Evolutionary conservation across 2,329 filamentous ascomycete genomes (phyloP).

Genomic region (Epichloe sp.): DNA sequence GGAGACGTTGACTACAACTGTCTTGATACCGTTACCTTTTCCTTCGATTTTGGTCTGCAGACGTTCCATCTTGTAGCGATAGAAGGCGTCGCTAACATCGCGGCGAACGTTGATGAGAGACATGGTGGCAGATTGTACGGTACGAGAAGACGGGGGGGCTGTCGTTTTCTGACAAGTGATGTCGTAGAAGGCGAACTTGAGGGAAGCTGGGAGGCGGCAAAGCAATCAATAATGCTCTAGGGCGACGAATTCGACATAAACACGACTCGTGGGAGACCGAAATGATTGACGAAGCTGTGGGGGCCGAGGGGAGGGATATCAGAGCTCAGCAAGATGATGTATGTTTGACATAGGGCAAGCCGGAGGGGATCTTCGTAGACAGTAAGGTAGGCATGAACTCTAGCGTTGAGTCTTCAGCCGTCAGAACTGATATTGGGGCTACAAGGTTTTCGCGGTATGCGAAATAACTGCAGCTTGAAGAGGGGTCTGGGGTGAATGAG

Average conservation of each 20-base stretch:
- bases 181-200: not conserved
- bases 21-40: constrained; percentile 99
- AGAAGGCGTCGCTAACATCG: constrained; percentile 97
- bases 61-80: constrained; percentile 99
- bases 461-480: constrained; percentile 94
- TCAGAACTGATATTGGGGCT: constrained; percentile 79
- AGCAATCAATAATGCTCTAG: constrained; percentile 7
- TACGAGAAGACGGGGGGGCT: constrained; percentile 6
- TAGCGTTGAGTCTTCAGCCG: constrained; percentile 55
- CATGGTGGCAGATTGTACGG: constrained; percentile 51
- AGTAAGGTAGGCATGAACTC: constrained; percentile 47
- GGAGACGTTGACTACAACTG: constrained; percentile 88
- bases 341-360: constrained; percentile 43
- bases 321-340: constrained; percentile 40
- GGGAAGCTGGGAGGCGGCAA: constrained; percentile 8
- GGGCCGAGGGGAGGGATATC: constrained; percentile 31
- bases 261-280: constrained; percentile 8
- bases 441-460: constrained; percentile 89
- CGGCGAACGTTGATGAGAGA: constrained; percentile 96
- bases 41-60: constrained; percentile 99
- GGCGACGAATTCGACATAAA: constrained; percentile 26
- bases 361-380: constrained; percentile 31
- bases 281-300: constrained; percentile 21
- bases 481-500: constrained; percentile 89
- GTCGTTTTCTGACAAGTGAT: not conserved